Evolutionary conservation across 345 rosid species (phyloP).

Genomic region (Citrus mangshanensis): DNA sequence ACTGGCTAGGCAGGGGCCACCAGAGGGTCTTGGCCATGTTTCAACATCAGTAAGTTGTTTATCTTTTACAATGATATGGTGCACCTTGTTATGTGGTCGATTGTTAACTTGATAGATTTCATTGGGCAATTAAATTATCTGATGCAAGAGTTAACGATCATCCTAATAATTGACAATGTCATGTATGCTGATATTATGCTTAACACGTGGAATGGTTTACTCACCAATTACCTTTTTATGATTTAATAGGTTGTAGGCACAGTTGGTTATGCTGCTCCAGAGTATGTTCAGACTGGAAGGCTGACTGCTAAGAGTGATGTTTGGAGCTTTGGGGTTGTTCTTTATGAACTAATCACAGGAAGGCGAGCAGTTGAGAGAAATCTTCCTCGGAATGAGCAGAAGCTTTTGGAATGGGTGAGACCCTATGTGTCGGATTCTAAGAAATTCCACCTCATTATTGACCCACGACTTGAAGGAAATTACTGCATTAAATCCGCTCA

Average conservation of each 20-base stretch:
- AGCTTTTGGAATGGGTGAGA: constrained; percentile 92
- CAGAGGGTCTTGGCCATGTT: constrained; percentile 82
- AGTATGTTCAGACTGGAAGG: constrained; percentile 84
- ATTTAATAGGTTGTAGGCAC: constrained; percentile 86
- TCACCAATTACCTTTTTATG: background rate
- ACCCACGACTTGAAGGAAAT: constrained; percentile 72
- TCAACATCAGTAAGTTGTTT: constrained; percentile 72
- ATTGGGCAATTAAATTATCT: background rate
- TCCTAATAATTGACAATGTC: background rate
- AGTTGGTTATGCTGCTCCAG: constrained; percentile 95
- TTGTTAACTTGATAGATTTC: background rate
- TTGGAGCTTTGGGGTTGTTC: constrained; percentile 98
- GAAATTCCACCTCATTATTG: constrained; percentile 77
- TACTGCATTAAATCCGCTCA: constrained; percentile 76
- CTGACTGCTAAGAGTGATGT: constrained; percentile 94
- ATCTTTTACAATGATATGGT: background rate
- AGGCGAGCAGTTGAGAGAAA: constrained; percentile 85
- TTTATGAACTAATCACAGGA: constrained; percentile 87
- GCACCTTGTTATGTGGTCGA: background rate
- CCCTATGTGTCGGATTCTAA: constrained; percentile 78
- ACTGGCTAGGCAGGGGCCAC: constrained; percentile 90
- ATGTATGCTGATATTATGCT: background rate
- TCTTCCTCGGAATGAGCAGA: constrained; percentile 80
- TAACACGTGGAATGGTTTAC: background rate
- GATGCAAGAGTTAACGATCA: background rate